Base-by-base conservation (phyloP, 768 basidiomycete genomes). In the Tulasnella sp. region DNA sequence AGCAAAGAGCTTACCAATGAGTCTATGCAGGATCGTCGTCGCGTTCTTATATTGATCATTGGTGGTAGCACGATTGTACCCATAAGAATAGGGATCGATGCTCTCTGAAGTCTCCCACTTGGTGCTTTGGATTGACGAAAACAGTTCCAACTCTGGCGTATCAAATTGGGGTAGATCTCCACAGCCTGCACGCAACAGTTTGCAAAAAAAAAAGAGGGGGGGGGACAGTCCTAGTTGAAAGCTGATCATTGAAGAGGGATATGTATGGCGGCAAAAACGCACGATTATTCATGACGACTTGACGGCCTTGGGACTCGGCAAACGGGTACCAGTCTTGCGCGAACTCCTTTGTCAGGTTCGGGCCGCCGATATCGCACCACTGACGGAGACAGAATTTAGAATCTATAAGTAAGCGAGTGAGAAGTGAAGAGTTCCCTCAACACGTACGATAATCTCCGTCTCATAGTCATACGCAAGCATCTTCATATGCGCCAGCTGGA, bases 91-190 rank as follows among this genome's bases (percentile, higher is more conserved):
- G 17, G 63, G 64, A 42, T 66, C 65, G 58, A 82, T 76, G 25
- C 80, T 80, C 61, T 80, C 82, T 30, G 69, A 78, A 10, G 75
- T 79, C 64, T 83, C 81, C 82, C 81, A 83, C 29, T 70, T 73
- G 22, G 68, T 67, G 0, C 75, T 71, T 25, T 78, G 76, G 22
- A 76, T 71, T 3, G 75, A 72, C 12, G 73, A 73, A 41, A 78
- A 80, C 0, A 69, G 68, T 1, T 72, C 70, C 57, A 80, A 80
- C 62, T 82, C 81, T 0, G 81, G 79, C 0, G 80, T 80, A 58
- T 76, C 75, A 60, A 79, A 80, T 58, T 80, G 78, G 0, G 78
- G 76, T 0, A 74, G 73, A 8, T 72, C 72, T 24, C 74, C 75
- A 60, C 79, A 79, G 4, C n/a, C n/a, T n/a, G n/a, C n/a, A n/a